phyloP scores from a whole-genome alignment of 2,329 filamentous ascomycete genomes.

The Dissoconium aciculare region DNA sequence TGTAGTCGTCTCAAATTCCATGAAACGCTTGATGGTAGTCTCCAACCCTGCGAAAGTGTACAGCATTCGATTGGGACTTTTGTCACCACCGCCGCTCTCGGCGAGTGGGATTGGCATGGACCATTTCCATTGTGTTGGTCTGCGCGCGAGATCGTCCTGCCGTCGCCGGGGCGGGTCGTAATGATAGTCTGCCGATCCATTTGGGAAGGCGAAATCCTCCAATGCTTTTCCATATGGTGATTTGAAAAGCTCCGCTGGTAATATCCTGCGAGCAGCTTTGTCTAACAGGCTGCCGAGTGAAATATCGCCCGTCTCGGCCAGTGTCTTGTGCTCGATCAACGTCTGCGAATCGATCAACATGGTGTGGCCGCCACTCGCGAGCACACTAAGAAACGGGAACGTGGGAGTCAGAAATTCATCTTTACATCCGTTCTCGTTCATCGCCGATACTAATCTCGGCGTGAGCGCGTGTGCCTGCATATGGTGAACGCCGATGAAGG shows the following conservation, averaged over 20 bases:
- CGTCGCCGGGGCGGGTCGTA: conserved; percentile 47
- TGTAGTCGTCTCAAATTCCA: conserved; percentile 22
- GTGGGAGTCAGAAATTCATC: conserved; percentile 27
- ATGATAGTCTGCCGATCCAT: conserved; percentile 29
- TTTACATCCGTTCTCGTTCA: conserved; percentile 3
- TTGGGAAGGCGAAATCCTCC: conserved; percentile 63
- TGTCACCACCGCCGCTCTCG: conserved; percentile 30
- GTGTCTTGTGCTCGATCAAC: conserved; percentile 53
- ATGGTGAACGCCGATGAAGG: conserved; percentile 77
- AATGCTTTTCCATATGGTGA: conserved; percentile 71
- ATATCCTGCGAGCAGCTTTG: conserved; percentile 63
- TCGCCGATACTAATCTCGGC: conserved; percentile 47
- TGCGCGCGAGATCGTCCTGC: conserved; percentile 41
- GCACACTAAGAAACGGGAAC: conserved; percentile 77
- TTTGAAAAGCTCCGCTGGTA: conserved; percentile 47
- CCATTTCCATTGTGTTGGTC: conserved; percentile 47
- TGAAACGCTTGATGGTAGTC: conserved; percentile 46
- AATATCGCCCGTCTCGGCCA: conserved; percentile 62
- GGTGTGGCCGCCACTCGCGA: conserved; percentile 87
- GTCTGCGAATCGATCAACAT: conserved; percentile 62
- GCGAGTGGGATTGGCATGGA: conserved; percentile 51
- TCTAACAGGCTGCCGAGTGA: conserved; percentile 86
- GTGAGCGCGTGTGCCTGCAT: conserved; percentile 96
- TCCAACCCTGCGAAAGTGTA: conserved; percentile 65
- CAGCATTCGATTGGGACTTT: conserved; percentile 34